Evolutionary conservation across 768 basidiomycete species (phyloP).

Genomic region (Mrakia gelida): DNA sequence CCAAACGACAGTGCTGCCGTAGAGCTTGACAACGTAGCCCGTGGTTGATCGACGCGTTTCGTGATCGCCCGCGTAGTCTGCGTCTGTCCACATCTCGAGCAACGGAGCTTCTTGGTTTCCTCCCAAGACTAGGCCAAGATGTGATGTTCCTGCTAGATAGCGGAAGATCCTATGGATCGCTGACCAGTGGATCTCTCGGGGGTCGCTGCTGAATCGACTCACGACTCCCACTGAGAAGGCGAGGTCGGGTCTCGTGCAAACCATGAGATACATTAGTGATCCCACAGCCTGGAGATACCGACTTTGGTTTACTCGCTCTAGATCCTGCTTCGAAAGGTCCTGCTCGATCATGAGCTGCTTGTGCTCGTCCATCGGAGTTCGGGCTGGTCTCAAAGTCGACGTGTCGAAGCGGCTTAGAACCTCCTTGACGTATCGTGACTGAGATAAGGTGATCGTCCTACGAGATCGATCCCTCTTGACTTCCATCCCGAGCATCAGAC

Average conservation of each 20-base stretch:
- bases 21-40: too few species aligned
- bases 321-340: too few species aligned
- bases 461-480: background rate
- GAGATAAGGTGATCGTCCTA: too few species aligned
- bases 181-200: slow-evolving; percentile 4
- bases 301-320: too few species aligned
- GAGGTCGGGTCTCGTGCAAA: background rate
- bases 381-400: too few species aligned
- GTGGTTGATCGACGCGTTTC: too few species aligned
- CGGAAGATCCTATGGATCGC: background rate
- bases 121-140: too few species aligned
- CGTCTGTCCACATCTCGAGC: too few species aligned
- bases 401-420: background rate
- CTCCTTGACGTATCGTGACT: background rate
- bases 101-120: too few species aligned
- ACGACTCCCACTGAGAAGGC: slow-evolving; percentile 1
- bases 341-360: too few species aligned
- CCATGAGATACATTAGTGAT: slow-evolving; percentile 4
- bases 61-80: background rate
- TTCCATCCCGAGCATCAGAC: background rate
- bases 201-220: background rate
- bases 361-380: too few species aligned
- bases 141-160: background rate
- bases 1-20: too few species aligned
- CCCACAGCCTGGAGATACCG: slow-evolving; percentile 3